These are phyloP conservation scores for Saprolegnia diclina DNA, from an alignment of 352 stramenopile species.

Conservation along the genomic window DNA sequence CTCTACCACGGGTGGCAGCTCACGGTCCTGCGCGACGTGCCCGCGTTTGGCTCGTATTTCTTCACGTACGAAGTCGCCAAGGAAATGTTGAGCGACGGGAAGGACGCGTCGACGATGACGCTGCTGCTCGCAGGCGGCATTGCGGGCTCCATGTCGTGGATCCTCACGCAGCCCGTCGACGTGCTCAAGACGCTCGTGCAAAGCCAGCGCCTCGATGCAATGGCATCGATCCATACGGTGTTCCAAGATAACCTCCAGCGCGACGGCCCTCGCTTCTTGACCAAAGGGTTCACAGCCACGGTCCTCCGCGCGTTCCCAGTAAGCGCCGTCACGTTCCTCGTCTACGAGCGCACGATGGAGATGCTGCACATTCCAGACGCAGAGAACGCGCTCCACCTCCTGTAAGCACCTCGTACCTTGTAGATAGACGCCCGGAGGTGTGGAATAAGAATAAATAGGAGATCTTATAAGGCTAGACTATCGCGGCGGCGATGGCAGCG, in stretches of 20 bases:
- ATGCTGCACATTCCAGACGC: conserved; percentile 37
- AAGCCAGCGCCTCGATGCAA: conserved; percentile 46
- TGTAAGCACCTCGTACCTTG: not conserved
- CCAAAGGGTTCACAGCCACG: conserved; percentile 74
- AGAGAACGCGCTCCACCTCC: not conserved
- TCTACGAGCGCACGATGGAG: conserved; percentile 82
- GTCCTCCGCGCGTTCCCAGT: conserved; percentile 80
- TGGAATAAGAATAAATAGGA: not conserved
- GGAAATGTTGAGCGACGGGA: conserved; percentile 39
- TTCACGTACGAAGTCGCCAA: conserved; percentile 74
- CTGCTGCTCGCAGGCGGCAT: conserved; percentile 69
- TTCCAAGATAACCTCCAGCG: conserved; percentile 39
- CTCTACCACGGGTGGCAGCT: conserved; percentile 67
- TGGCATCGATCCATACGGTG: conserved; percentile 44
- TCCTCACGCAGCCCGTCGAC: conserved; percentile 76
- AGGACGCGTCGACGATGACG: conserved; percentile 50
- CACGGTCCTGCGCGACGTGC: conserved; percentile 66
- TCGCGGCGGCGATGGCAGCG: no score
- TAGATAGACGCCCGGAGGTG: not conserved
- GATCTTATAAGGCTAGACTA: not conserved
- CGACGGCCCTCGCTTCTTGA: conserved; percentile 62
- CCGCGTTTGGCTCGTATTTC: conserved; percentile 77
- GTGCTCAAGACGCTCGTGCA: conserved; percentile 89
- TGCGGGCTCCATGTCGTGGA: conserved; percentile 72
- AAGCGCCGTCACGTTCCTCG: conserved; percentile 80